Percentiles rank a stretch among this genome's conserved stretches.
Conservation (phyloP, 2,329 filamentous ascomycete genomes). For the Penicillium sp. region DNA sequence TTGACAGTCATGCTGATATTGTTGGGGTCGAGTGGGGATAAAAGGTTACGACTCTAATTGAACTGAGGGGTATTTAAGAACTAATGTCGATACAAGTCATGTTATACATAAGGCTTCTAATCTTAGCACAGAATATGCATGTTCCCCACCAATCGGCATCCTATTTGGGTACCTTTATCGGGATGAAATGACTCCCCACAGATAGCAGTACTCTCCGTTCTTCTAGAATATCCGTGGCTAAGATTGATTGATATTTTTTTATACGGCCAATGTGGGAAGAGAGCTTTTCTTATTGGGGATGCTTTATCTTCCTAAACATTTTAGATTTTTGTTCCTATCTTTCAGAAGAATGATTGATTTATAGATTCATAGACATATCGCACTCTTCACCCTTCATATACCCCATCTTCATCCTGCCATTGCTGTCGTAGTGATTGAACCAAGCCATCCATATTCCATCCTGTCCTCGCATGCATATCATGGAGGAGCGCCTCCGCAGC, state of each 20-base stretch:
- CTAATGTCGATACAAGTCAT: not conserved
- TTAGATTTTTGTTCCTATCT: conserved; percentile 15
- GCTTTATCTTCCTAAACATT: conserved; percentile 59
- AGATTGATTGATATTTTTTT: too few relatives aligned
- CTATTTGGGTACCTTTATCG: too few relatives aligned
- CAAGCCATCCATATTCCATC: conserved; percentile 28
- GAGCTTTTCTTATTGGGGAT: conserved; percentile 59
- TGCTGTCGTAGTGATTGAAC: conserved; percentile 23
- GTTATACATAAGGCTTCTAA: not conserved
- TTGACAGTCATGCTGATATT: not conserved
- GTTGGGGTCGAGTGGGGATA: not conserved
- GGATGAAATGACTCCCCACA: not conserved
- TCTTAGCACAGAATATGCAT: not conserved
- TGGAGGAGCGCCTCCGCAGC: conserved; percentile 23
- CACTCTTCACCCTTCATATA: not conserved
- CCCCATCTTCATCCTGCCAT: conserved; percentile 19
- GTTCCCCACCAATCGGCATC: not conserved
- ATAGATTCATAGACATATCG: not conserved
- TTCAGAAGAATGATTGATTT: conserved; percentile 1
- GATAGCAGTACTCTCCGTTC: not conserved
- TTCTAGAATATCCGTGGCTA: not conserved
- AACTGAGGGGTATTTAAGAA: too few relatives aligned
- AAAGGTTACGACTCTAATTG: not conserved
- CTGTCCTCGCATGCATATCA: conserved; percentile 24
- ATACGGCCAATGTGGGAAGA: too few relatives aligned